Conservation (phyloP, 495 filamentous ascomycete genomes). For the Evernia prunastri region DNA sequence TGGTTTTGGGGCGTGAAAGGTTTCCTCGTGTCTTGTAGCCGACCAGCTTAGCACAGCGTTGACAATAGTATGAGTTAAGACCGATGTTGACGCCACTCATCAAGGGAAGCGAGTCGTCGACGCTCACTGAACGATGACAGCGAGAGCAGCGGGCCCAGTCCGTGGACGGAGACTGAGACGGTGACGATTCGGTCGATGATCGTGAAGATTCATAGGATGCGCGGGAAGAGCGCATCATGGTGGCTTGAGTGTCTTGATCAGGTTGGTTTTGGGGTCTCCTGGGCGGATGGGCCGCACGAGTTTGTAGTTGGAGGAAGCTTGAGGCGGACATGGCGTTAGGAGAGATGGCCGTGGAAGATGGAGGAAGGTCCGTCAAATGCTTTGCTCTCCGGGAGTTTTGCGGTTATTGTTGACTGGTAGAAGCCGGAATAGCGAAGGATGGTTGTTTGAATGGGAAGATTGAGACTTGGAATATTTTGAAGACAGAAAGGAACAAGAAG, state of each 20-base stretch:
- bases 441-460: neutral
- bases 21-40: conserved; percentile 62
- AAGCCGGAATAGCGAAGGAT: no score
- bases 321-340: conserved; percentile 36
- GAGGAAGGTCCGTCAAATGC: neutral
- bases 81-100: conserved; percentile 61
- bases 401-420: neutral
- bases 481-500: neutral
- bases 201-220: conserved; percentile 13
- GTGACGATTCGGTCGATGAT: conserved; percentile 26
- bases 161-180: conserved; percentile 25
- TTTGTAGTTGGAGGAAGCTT: conserved; percentile 36
- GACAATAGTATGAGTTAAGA: conserved; percentile 75
- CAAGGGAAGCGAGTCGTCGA: conserved; percentile 35
- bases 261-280: conserved; percentile 8
- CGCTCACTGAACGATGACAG: conserved; percentile 44
- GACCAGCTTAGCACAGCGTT: conserved; percentile 63
- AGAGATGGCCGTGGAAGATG: neutral
- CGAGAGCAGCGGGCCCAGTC: conserved; percentile 38
- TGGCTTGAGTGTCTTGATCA: conserved; percentile 6
- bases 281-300: conserved; percentile 27
- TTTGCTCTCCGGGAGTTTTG: neutral
- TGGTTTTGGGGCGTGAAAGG: no score
- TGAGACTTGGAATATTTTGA: neutral
- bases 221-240: neutral